A percentile compares a stretch with the other conserved stretches of the same genome.
These are phyloP conservation scores for Fraxinus floribunda DNA, from an alignment of 305 asterid species.

Conservation along the genomic window DNA sequence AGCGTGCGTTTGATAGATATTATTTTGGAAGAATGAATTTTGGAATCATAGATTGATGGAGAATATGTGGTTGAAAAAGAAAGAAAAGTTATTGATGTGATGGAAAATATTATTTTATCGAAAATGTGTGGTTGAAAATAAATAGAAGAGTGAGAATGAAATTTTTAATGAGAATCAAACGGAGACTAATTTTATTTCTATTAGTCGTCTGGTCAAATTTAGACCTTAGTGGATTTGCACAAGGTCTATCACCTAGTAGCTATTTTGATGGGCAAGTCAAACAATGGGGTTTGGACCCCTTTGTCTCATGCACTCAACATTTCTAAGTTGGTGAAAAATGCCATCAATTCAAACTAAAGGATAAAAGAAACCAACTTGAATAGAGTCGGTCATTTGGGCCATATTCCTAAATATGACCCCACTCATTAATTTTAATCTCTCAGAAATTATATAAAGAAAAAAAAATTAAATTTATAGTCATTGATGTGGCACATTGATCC, in stretches of 20 bases:
- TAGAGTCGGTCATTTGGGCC: not conserved
- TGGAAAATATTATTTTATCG: too few relatives aligned
- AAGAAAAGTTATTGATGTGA: too few relatives aligned
- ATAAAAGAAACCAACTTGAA: not conserved
- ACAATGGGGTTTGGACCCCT: not conserved
- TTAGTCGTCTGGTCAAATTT: not conserved
- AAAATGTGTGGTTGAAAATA: too few relatives aligned
- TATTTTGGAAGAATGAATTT: too few relatives aligned
- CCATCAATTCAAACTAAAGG: not conserved
- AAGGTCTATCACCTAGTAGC: not conserved
- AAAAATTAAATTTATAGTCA: not conserved
- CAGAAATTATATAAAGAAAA: not conserved
- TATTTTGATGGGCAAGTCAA: constrained; percentile 5
- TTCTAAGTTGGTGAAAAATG: not conserved
- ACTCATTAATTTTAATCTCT: not conserved
- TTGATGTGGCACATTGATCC: not conserved
- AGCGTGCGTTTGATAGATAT: too few relatives aligned
- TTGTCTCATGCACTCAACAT: not conserved
- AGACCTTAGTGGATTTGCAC: not conserved
- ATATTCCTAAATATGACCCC: not conserved
- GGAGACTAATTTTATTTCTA: not conserved
- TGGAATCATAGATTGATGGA: too few relatives aligned
- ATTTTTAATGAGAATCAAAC: too few relatives aligned
- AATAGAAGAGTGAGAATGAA: too few relatives aligned
- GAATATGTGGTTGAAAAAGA: too few relatives aligned